Evolutionary conservation across 306 rosid genomes (phyloP).

Genomic region (Luffa acutangula): DNA sequence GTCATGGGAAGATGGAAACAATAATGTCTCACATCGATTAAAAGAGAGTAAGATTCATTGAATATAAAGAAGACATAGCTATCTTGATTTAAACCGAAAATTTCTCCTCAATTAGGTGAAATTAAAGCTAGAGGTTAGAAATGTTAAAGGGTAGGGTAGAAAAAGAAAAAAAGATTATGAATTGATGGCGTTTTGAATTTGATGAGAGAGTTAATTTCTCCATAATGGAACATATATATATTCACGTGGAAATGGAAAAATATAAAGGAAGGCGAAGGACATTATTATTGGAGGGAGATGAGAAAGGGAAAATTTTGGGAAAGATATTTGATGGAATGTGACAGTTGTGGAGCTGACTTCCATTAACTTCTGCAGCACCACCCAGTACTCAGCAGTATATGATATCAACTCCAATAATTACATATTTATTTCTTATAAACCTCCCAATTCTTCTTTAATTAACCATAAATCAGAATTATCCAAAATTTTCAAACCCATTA

Average conservation of each 20-base stretch:
- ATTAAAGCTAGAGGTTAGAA: no score
- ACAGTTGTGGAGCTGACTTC: neutral
- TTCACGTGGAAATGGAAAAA: neutral
- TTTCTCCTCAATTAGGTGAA: no score
- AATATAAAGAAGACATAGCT: no score
- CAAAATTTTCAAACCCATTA: neutral
- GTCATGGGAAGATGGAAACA: no score
- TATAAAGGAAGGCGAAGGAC: neutral
- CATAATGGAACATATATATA: neutral
- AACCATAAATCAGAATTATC: neutral
- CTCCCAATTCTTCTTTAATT: neutral
- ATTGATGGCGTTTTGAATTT: no score
- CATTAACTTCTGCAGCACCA: neutral
- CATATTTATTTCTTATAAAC: neutral
- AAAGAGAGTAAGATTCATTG: no score
- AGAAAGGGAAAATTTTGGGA: neutral
- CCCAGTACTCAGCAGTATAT: neutral
- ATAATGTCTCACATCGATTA: no score
- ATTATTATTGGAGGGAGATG: neutral
- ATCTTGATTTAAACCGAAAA: no score
- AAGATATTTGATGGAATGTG: neutral
- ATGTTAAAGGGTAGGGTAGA: no score
- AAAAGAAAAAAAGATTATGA: no score
- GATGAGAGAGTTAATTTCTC: neutral
- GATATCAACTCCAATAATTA: neutral